A percentile compares a stretch with the other conserved stretches of the same genome.
These are phyloP conservation scores for Ophiostoma sp. DNA, from an alignment of 2,329 filamentous ascomycete species.

Conservation along the genomic window DNA sequence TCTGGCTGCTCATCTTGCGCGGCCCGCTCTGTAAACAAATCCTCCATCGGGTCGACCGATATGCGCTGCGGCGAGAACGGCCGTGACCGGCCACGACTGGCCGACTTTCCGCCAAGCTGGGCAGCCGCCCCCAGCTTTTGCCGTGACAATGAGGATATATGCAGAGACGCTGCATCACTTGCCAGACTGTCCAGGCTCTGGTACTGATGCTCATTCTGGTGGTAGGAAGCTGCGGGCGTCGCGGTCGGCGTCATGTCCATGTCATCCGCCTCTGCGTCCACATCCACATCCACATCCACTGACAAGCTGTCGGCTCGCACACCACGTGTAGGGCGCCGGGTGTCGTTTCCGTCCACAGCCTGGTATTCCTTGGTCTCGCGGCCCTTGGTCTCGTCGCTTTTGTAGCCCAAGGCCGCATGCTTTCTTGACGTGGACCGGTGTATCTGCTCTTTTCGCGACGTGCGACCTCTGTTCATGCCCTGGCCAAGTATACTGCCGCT, in stretches of 20 bases:
- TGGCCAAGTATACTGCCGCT: slow-evolving; percentile 54
- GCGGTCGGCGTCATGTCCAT: slow-evolving; percentile 11
- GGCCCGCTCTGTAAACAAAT: slow-evolving; percentile 27
- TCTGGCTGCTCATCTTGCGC: slow-evolving; percentile 7
- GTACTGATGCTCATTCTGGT: slow-evolving; percentile 35
- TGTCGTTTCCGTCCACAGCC: background rate
- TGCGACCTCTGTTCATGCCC: slow-evolving; percentile 19
- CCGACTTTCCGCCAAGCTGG: slow-evolving; percentile 34
- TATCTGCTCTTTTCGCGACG: slow-evolving; percentile 8
- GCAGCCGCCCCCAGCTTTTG: slow-evolving; percentile 6
- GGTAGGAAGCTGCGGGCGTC: background rate
- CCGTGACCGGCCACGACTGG: slow-evolving; percentile 42
- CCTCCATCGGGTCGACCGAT: slow-evolving; percentile 33
- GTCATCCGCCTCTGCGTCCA: background rate
- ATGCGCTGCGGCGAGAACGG: slow-evolving; percentile 56
- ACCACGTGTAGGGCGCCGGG: slow-evolving; percentile 21
- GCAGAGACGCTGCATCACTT: slow-evolving; percentile 24
- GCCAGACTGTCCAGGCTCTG: slow-evolving; percentile 51
- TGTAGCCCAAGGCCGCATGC: background rate
- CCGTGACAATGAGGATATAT: background rate
- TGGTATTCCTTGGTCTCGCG: background rate
- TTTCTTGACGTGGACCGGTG: background rate
- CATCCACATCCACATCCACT: slow-evolving; percentile 36
- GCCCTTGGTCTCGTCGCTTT: background rate
- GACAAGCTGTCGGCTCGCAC: slow-evolving; percentile 51